Base-by-base conservation (phyloP, 306 rosid genomes). In the Trichosanthes cucumerina region DNA sequence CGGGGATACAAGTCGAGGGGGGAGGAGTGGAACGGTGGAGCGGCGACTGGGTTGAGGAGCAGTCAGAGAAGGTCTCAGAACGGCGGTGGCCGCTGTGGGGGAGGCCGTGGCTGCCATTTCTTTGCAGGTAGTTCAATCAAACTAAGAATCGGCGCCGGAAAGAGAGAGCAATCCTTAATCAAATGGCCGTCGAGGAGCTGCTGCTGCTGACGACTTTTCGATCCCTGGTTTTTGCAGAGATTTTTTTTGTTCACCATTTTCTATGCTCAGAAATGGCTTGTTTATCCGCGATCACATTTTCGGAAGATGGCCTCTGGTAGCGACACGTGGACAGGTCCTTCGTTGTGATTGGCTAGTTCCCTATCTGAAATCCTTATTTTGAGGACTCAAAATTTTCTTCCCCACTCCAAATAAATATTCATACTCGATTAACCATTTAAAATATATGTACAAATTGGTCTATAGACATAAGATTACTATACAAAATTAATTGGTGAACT, bases 21-120 rank as follows among this genome's bases (percentile, higher is more conserved):
- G 94, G 39, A 96, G 96, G 74, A 36, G 80, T 59, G 96, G 98
- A 83, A 85, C 79, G 72, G 92, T 91, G 71, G 93, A 86, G 79
- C 87, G 87, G 75, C 93, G 91, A 33, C 83, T 50, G 69, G 87
- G 80, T 81, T 79, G 83, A 71, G 81, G 16, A 38, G 87, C 31
- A 34, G 87, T 76, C 50, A 86, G 76, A 49, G 86, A 82, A 46
- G 89, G 80, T 38, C 81, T 80, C 13, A 92, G 79, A 71, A 88
- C 89, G 66, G 99, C 83, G 83, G 91, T 79, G 77, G 86, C 83
- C 80, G 86, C 91, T 86, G 80, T 79, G 62, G 87, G 69, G 23
- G 86, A 81, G 77, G 86, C 84, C 75, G 93, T 84, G 78, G 89
- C 92, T 66, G 94, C 93, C 91, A 89, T 88, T 76, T 7, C 59